These are phyloP conservation scores for Meyerozyma smithsonii DNA, from an alignment of 1,139 yeast genomes.

Conservation along the genomic window DNA sequence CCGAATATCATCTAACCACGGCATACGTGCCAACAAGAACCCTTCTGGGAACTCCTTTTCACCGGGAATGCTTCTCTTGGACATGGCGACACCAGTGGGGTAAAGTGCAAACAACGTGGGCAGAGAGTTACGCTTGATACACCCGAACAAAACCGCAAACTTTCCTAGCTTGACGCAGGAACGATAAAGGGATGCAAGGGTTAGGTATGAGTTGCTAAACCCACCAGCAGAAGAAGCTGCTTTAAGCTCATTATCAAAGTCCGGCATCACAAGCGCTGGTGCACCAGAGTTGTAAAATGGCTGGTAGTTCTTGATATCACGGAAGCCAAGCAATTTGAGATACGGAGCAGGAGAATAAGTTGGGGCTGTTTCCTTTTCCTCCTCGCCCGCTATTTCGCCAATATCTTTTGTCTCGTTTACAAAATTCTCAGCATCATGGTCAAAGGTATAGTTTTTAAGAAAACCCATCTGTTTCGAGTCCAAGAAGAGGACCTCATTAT, in stretches of 20 bases:
- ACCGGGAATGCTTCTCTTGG: conserved; percentile 14
- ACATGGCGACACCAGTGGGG: conserved; percentile 40
- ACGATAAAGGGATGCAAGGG: conserved; percentile 65
- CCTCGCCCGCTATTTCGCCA: conserved; percentile 11
- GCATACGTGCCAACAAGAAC: conserved; percentile 53
- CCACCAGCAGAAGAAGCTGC: conserved; percentile 24
- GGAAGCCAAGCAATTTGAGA: conserved; percentile 63
- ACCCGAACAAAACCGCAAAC: conserved; percentile 73
- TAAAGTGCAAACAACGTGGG: conserved; percentile 60
- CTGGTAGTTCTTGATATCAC: conserved; percentile 37
- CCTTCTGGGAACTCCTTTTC: conserved; percentile 50
- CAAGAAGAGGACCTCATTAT: conserved; percentile 25
- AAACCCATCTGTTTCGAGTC: conserved; percentile 24
- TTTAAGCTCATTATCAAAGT: conserved; percentile 27
- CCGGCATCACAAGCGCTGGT: conserved; percentile 55
- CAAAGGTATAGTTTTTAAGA: conserved; percentile 32
- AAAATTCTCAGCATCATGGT: conserved; percentile 20
- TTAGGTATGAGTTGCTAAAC: conserved; percentile 57
- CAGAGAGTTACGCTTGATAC: conserved; percentile 46
- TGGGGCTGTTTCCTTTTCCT: conserved; percentile 9
- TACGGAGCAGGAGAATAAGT: conserved; percentile 31
- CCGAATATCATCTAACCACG: conserved; percentile 63
- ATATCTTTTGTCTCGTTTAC: conserved; percentile 18
- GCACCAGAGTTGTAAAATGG: conserved; percentile 51
- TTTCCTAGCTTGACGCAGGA: conserved; percentile 48